Base-by-base conservation (phyloP, 2,329 filamentous ascomycete genomes). In the Pseudodiploospora longispora region DNA sequence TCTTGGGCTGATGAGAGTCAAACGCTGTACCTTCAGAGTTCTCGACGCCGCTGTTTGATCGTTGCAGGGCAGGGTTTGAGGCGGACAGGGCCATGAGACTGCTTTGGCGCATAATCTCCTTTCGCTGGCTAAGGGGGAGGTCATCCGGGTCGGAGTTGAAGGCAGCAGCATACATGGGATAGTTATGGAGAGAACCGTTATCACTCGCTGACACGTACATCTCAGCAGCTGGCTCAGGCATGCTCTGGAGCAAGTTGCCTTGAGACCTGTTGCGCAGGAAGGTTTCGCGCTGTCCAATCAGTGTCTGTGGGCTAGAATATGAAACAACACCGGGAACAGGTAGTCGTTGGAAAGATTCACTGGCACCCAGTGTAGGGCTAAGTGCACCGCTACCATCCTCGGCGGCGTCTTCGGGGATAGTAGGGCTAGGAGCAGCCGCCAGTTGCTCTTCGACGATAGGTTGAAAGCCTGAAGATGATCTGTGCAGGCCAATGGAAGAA, bases 121-220 rank as follows among this genome's bases (percentile, higher is more conserved):
- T 75, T 36, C 85, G 80, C 54, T 85, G 78, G 36, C 79, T 83
- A 12, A 93, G 71, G 0, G 86, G 82, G 52, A 91, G 71, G 44
- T 89, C 78, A 48, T 90, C 86, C 2, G 73, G 68, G 51, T 78
- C 75, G 12, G 67, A 57, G 19, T 58, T 59, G 6, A 59, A 47
- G 44, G 53, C 51, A 19, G 58, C 50, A 34, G 55, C 47, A 41
- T 62, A 58, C 44, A 58, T 55, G 10, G 60, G 49, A 44, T 67
- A 62, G 49, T 67, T 64, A 50, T 64, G 51, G 7, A 71, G 41
- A 5, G 67, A 68, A 3, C 63, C 66, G 4, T 67, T 60, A 38
- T 76, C 72, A 47, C 67, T 71, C 1, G 57, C 55, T 2, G 61
- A 46, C 31, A 59, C 51, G 27, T 59, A 53, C 6, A 43, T 40